These are phyloP conservation scores for Clarireedia paspali DNA, from an alignment of 2,329 filamentous ascomycete species.

Conservation along the genomic window DNA sequence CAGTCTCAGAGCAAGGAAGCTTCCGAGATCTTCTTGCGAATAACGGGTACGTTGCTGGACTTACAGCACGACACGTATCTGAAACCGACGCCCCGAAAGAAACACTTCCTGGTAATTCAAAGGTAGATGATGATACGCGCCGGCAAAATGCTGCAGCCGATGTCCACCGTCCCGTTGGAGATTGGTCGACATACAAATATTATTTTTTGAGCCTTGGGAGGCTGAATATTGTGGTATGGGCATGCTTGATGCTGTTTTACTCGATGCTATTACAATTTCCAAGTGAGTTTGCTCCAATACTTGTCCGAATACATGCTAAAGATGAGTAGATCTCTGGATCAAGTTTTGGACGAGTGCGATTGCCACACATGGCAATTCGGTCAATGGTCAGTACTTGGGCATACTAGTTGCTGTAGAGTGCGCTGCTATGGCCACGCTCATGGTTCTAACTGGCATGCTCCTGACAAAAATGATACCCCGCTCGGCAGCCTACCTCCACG, in stretches of 20 bases:
- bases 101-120: neutral
- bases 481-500: slow-evolving; percentile 43
- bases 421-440: slow-evolving; percentile 10
- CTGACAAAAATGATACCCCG: slow-evolving; percentile 46
- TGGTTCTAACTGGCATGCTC: slow-evolving; percentile 29
- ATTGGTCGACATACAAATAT: slow-evolving; percentile 16
- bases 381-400: slow-evolving; percentile 19
- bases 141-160: slow-evolving; percentile 15
- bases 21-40: slow-evolving; percentile 11
- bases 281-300: slow-evolving; percentile 7
- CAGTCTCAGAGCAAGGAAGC: slow-evolving; percentile 27
- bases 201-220: slow-evolving; percentile 14
- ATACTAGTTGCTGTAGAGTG: slow-evolving; percentile 22
- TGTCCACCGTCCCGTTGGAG: slow-evolving; percentile 15
- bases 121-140: slow-evolving; percentile 4
- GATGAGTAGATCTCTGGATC: slow-evolving; percentile 32
- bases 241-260: slow-evolving; percentile 11
- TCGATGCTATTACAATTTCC: slow-evolving; percentile 12
- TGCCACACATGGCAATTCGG: slow-evolving; percentile 17
- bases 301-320: slow-evolving; percentile 24
- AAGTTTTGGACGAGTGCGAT: slow-evolving; percentile 33
- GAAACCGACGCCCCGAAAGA: slow-evolving; percentile 5
- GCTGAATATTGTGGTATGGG: slow-evolving; percentile 10
- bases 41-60: slow-evolving; percentile 16
- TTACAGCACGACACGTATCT: slow-evolving; percentile 11